These are phyloP conservation scores for Ceratocystis albifundus DNA, from an alignment of 2,329 filamentous ascomycete species.

Conservation along the genomic window DNA sequence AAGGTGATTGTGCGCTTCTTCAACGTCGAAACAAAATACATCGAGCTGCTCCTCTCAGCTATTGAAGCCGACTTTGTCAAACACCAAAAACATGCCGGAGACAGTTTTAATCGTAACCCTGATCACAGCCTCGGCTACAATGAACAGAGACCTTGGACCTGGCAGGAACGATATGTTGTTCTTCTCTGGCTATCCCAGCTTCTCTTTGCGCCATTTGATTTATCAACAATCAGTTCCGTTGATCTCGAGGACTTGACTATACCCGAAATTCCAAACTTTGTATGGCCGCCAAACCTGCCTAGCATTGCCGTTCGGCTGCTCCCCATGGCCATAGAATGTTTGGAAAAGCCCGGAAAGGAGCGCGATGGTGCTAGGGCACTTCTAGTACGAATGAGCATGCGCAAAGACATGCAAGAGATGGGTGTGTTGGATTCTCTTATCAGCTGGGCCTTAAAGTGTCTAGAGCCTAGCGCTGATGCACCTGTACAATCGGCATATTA, in stretches of 20 bases:
- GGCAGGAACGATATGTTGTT: slow-evolving; percentile 82
- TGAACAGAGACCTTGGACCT: slow-evolving; percentile 41
- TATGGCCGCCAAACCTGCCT: slow-evolving; percentile 51
- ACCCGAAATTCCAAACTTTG: slow-evolving; percentile 38
- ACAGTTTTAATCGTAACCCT: slow-evolving; percentile 13
- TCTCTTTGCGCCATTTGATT: slow-evolving; percentile 76
- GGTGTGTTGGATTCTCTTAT: slow-evolving; percentile 58
- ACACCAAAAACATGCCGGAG: not conserved
- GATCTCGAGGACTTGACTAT: slow-evolving; percentile 38
- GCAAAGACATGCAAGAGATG: slow-evolving; percentile 75
- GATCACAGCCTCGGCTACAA: slow-evolving; percentile 24
- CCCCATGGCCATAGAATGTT: slow-evolving; percentile 57
- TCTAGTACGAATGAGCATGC: slow-evolving; percentile 68
- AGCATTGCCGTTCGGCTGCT: slow-evolving; percentile 59
- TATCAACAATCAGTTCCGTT: slow-evolving; percentile 67
- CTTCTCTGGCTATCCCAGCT: slow-evolving; percentile 80
- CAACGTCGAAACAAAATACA: slow-evolving; percentile 74
- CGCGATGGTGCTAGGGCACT: slow-evolving; percentile 75
- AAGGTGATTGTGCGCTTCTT: slow-evolving; percentile 88
- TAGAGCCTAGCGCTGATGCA: slow-evolving; percentile 37
- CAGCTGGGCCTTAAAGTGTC: slow-evolving; percentile 54
- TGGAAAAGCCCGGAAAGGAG: slow-evolving; percentile 71
- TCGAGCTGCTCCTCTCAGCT: slow-evolving; percentile 66
- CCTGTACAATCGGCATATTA: slow-evolving; percentile 51
- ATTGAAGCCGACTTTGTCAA: slow-evolving; percentile 49